Evolutionary conservation across 2,329 filamentous ascomycete genomes (phyloP).

Genomic region (Fusarium foetens): DNA sequence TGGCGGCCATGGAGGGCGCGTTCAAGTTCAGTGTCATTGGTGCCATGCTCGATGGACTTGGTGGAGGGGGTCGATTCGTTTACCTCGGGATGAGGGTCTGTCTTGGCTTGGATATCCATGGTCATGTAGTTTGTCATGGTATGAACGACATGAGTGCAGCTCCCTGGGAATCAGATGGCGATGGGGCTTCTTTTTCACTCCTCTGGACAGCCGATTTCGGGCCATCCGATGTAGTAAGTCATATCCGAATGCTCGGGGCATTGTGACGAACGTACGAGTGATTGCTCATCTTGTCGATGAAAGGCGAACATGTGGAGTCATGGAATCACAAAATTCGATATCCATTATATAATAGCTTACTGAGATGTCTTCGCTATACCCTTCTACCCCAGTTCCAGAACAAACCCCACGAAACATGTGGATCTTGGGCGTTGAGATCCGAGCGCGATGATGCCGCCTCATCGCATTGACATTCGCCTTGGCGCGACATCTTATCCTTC

Average conservation of each 20-base stretch:
- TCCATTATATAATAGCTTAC: conserved; percentile 25
- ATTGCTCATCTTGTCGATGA: conserved; percentile 10
- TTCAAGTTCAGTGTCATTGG: conserved; percentile 60
- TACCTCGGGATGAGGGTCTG: background rate
- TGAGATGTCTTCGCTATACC: background rate
- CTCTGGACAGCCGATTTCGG: background rate
- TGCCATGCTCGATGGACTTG: conserved; percentile 47
- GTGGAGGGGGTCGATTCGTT: conserved; percentile 14
- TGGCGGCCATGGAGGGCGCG: conserved; percentile 69
- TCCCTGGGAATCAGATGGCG: rapidly evolving
- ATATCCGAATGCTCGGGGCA: background rate
- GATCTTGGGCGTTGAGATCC: background rate
- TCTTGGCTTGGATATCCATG: conserved; percentile 27
- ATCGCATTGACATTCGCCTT: background rate
- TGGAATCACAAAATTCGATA: background rate
- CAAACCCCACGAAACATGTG: background rate
- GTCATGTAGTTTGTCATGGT: background rate
- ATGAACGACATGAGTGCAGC: background rate
- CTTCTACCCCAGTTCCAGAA: background rate
- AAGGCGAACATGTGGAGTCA: conserved; percentile 29
- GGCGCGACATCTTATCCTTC: background rate
- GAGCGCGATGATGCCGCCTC: background rate
- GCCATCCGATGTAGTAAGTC: too few relatives aligned
- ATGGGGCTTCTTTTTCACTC: background rate
- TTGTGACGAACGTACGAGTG: background rate